Evolutionary conservation across 1,284 basidiomycete species (phyloP), one percentile per base, ranked within the genome.

Genomic region (Microbotryum violaceum): DNA sequence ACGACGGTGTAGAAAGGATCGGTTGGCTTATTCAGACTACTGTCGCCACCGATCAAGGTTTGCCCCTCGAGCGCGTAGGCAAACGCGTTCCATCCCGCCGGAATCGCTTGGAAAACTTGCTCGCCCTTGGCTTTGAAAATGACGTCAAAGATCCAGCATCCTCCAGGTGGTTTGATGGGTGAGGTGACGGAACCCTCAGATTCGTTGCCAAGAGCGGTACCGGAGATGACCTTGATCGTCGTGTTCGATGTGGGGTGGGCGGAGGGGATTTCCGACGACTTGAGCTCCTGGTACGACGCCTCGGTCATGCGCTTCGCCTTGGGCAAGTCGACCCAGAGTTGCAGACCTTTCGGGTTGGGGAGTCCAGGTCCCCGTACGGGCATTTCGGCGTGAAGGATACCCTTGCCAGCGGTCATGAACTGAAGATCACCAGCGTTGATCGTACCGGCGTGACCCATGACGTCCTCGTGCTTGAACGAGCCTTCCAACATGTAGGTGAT

Each of bases 261-360:
- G 4, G 68, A 69, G 3, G 73, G 73, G 50, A 77, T 66, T 81
- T 74, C 72, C 9, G 67, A 64, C 2, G 75, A 75, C 27, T 74
- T 73, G 60, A 76, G 75, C 70, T 81, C 80, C 66, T 82, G 80
- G 72, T 82, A 82, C 16, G 70, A 71, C 6, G 80, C 78, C 25
- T 78, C 76, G 60, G 85, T 82, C 82, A 92, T 88, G 77, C 97
- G 97, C 75, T 83, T 82, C 77, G 87, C 74, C 70, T 86, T 86
- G 0, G 93, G 94, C 20, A 97, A 79, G 76, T 97, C 93, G 51
- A 97, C 79, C 94, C 93, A 97, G 29, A 97, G 82, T 72, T 97
- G 93, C 47, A 97, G 79, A 8, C 91, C 93, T 33, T 72, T 81
- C 73, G 71, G 91, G 81, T 74, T 88, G 77, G 87, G 85, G 5